Percentiles rank a stretch among this genome's conserved stretches.
These are phyloP conservation scores for Backusella australiensis DNA, from an alignment of 192 early-diverging fungal species.

Conservation along the genomic window DNA sequence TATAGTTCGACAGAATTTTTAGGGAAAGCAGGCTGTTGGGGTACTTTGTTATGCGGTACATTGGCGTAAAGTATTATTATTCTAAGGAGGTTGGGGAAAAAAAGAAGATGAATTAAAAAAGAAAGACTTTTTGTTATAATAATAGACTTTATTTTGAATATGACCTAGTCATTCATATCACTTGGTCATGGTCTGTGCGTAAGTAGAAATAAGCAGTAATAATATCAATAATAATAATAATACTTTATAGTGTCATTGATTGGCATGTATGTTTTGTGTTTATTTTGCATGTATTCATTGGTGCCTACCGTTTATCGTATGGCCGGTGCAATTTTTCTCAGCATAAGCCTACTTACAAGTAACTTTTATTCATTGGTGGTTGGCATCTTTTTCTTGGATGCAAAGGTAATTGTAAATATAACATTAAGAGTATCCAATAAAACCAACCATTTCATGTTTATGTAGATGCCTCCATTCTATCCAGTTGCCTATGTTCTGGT, in stretches of 20 bases:
- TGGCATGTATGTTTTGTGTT: constrained; percentile 19
- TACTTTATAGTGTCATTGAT: constrained; percentile 7
- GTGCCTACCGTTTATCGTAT: constrained; percentile 24
- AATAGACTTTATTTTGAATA: constrained; percentile 24
- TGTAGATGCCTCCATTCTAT: constrained; percentile 29
- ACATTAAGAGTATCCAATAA: no score
- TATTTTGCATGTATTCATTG: constrained; percentile 27
- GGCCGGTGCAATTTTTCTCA: constrained; percentile 26
- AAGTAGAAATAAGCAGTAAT: background rate
- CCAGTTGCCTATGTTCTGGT: constrained; percentile 30
- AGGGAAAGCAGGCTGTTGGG: constrained; percentile 14
- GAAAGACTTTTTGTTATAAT: background rate
- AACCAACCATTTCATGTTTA: background rate
- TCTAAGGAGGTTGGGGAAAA: background rate
- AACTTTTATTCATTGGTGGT: constrained; percentile 33
- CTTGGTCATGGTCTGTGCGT: constrained; percentile 18
- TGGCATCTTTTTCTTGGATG: constrained; percentile 22
- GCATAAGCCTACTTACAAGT: constrained; percentile 30
- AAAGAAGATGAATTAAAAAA: background rate
- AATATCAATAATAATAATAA: background rate
- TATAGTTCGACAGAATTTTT: constrained; percentile 20
- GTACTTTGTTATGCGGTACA: constrained; percentile 19
- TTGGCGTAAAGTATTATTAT: constrained; percentile 22
- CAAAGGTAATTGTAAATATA: constrained; percentile 6
- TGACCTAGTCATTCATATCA: constrained; percentile 1